These are phyloP conservation scores for Huntiella abstrusa DNA, from an alignment of 2,329 filamentous ascomycete genomes.

Conservation along the genomic window DNA sequence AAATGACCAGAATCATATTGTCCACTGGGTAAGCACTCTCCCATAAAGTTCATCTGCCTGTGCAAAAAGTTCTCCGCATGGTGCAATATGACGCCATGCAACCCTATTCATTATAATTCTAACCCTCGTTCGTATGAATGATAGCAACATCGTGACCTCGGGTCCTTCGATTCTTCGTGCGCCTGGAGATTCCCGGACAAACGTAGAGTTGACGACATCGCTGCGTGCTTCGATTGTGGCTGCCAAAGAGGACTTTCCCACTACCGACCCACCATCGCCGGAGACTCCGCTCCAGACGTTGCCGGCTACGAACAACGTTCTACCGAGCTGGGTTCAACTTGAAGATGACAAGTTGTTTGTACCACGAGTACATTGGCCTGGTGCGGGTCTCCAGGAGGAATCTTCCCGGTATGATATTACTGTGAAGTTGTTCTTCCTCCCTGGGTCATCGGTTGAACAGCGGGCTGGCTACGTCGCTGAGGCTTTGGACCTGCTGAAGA, in stretches of 20 bases:
- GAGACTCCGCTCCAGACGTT: conserved; percentile 16
- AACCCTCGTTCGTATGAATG: too few relatives aligned
- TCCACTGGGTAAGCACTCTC: too few relatives aligned
- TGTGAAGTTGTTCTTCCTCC: conserved; percentile 85
- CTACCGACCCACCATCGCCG: background rate
- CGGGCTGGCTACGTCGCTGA: conserved; percentile 55
- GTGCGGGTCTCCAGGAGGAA: conserved; percentile 60
- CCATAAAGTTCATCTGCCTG: too few relatives aligned
- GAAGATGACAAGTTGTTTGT: conserved; percentile 46
- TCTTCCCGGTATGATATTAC: conserved; percentile 79
- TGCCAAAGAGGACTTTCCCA: conserved; percentile 43
- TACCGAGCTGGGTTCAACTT: conserved; percentile 48
- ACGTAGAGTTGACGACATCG: conserved; percentile 79
- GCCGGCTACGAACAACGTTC: conserved; percentile 12
- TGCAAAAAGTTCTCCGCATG: too few relatives aligned
- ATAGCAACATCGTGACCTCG: conserved; percentile 59
- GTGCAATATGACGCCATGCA: background rate
- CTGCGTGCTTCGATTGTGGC: conserved; percentile 67
- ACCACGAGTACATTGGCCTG: conserved; percentile 55
- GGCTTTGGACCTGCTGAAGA: conserved; percentile 61
- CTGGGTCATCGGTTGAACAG: conserved; percentile 42
- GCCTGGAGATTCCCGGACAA: conserved; percentile 62
- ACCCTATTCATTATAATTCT: background rate
- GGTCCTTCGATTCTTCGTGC: conserved; percentile 72
- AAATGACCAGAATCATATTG: too few relatives aligned